Evolutionary conservation across 164 flowering plant species (phyloP).

Genomic region (Saururus chinensis): DNA sequence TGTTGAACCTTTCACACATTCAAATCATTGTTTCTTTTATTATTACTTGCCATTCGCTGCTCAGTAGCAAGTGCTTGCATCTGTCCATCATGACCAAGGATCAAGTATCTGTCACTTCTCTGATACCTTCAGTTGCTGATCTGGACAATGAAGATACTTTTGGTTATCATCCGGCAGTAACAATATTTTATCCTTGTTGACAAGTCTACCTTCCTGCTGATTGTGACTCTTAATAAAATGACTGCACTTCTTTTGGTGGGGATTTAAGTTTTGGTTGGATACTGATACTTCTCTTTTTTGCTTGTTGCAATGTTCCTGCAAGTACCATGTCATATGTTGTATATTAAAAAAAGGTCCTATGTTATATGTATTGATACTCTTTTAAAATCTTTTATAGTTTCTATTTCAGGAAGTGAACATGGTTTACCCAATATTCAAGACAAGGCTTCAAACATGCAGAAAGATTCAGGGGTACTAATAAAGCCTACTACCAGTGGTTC

Average conservation of each 20-base stretch:
- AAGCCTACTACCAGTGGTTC: slow-evolving; percentile 63
- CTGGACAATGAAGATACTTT: background rate
- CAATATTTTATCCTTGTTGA: background rate
- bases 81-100: background rate
- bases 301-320: background rate
- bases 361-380: background rate
- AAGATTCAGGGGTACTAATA: slow-evolving; percentile 27
- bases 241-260: background rate
- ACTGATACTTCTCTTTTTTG: too few relatives aligned
- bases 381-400: background rate
- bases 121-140: background rate
- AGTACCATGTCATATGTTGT: background rate
- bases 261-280: too few relatives aligned
- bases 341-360: too few relatives aligned
- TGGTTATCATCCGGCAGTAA: background rate
- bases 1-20: too few relatives aligned
- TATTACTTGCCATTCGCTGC: too few relatives aligned
- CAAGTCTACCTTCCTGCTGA: background rate
- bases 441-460: slow-evolving; percentile 39
- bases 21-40: too few relatives aligned
- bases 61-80: too few relatives aligned
- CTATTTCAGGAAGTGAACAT: slow-evolving; percentile 24
- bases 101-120: background rate
- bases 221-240: background rate
- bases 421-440: slow-evolving; percentile 33